These are phyloP conservation scores for Polychytrium aggregatum DNA, from an alignment of 192 early-diverging fungal species.

Conservation along the genomic window DNA sequence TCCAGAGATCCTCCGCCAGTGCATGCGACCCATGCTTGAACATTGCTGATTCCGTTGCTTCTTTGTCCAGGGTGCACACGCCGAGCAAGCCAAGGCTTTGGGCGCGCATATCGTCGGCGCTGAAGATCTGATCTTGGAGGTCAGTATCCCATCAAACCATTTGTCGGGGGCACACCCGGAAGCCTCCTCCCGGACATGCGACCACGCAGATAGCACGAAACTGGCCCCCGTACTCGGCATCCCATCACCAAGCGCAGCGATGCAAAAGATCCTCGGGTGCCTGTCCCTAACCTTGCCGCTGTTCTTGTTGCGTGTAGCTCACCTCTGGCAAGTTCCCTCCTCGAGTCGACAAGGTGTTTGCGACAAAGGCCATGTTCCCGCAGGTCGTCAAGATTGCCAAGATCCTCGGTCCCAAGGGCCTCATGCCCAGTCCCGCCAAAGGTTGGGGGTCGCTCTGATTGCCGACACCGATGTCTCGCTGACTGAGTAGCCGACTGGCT, in stretches of 20 bases:
- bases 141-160: constrained; percentile 54
- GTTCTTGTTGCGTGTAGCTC: no score
- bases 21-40: no score
- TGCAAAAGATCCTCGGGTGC: no score
- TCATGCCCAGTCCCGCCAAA: constrained; percentile 75
- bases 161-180: no score
- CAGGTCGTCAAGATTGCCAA: constrained; percentile 78
- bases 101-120: constrained; percentile 81
- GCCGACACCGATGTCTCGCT: background rate
- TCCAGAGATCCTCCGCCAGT: no score
- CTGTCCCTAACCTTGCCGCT: no score
- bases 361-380: constrained; percentile 84
- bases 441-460: constrained; percentile 10
- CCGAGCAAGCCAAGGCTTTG: constrained; percentile 64
- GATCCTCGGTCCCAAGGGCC: constrained; percentile 83
- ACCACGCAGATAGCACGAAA: no score
- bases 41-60: background rate
- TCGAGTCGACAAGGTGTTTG: constrained; percentile 79
- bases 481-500: background rate
- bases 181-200: no score
- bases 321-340: no score
- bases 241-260: no score
- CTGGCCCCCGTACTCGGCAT: no score
- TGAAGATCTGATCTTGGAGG: constrained; percentile 64
- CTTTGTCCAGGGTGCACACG: constrained; percentile 49